Conservation (phyloP, 495 filamentous ascomycete genomes). For the Aspergillus kassunensis region DNA sequence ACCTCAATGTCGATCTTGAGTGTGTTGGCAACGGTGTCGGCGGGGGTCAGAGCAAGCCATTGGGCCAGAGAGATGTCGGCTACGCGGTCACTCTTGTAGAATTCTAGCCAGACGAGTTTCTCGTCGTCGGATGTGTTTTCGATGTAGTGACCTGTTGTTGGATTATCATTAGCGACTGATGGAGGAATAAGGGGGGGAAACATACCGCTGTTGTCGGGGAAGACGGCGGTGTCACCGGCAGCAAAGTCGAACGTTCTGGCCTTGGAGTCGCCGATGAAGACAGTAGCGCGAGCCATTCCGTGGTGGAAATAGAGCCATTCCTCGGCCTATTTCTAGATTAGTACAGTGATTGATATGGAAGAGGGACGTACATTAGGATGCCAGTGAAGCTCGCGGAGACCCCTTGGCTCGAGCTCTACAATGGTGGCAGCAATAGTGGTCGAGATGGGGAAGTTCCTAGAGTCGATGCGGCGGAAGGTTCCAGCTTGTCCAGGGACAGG, state of each 20-base stretch:
- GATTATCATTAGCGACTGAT: neutral
- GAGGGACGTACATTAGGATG: constrained; percentile 54
- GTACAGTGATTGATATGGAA: too few relatives aligned
- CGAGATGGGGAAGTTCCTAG: constrained; percentile 56
- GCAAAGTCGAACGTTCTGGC: constrained; percentile 62
- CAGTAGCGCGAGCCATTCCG: constrained; percentile 54
- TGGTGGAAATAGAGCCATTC: constrained; percentile 66
- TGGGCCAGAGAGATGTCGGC: constrained; percentile 56
- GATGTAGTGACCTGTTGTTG: constrained; percentile 53
- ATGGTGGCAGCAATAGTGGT: constrained; percentile 59
- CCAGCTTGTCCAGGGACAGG: constrained; percentile 58
- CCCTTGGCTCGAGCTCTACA: constrained; percentile 56
- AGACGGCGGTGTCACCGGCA: constrained; percentile 60
- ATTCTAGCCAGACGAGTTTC: constrained; percentile 61
- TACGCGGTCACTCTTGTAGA: constrained; percentile 61
- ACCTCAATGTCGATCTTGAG: constrained; percentile 55
- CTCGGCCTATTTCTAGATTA: constrained; percentile 37
- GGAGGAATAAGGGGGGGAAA: neutral
- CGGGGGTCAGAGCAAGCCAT: constrained; percentile 61
- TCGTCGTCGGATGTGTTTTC: constrained; percentile 60
- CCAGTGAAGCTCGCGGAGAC: constrained; percentile 62
- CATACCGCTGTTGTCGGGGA: constrained; percentile 57
- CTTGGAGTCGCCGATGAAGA: constrained; percentile 55
- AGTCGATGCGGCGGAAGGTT: constrained; percentile 56
- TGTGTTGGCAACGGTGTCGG: constrained; percentile 54